Conservation (phyloP, 2,329 filamentous ascomycete species). For the Botryosphaeria dothidea region DNA sequence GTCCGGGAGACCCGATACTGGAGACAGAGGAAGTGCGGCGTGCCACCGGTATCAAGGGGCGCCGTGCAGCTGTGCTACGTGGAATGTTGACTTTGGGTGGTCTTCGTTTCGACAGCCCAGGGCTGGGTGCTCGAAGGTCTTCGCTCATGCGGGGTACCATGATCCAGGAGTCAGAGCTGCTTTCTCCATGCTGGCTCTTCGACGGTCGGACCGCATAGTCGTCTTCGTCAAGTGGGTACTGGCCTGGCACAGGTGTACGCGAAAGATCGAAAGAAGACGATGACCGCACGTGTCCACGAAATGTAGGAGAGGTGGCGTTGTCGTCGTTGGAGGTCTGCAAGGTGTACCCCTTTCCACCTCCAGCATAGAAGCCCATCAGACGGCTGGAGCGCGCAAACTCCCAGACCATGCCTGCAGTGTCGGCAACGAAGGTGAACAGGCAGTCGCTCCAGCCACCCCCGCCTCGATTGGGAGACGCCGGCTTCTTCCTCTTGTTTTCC, state of each 20-base stretch:
- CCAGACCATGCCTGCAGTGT: constrained; percentile 76
- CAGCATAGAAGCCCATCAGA: constrained; percentile 84
- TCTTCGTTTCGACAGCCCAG: constrained; percentile 3
- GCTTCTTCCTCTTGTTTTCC: constrained; percentile 24
- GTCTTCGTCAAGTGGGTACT: constrained; percentile 54
- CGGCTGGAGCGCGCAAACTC: constrained; percentile 71
- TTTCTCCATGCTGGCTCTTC: constrained; percentile 43
- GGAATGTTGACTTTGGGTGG: constrained; percentile 5
- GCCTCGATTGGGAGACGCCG: background rate
- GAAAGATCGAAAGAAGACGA: constrained; percentile 7
- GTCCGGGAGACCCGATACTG: constrained; percentile 20
- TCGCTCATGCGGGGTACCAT: constrained; percentile 11
- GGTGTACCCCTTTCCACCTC: constrained; percentile 73
- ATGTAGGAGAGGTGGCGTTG: constrained; percentile 26
- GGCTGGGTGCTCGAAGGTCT: constrained; percentile 7
- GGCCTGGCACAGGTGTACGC: constrained; percentile 50
- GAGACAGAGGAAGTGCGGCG: constrained; percentile 13
- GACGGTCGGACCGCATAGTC: constrained; percentile 38
- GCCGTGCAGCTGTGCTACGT: background rate
- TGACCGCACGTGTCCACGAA: constrained; percentile 30
- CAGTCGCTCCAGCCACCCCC: constrained; percentile 56
- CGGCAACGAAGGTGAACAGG: constrained; percentile 64
- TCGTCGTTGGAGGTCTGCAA: constrained; percentile 38
- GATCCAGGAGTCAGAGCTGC: constrained; percentile 8
- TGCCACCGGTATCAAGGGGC: constrained; percentile 6